phyloP scores from a whole-genome alignment of 208 protist species.

The Trypanosoma melophagium region DNA sequence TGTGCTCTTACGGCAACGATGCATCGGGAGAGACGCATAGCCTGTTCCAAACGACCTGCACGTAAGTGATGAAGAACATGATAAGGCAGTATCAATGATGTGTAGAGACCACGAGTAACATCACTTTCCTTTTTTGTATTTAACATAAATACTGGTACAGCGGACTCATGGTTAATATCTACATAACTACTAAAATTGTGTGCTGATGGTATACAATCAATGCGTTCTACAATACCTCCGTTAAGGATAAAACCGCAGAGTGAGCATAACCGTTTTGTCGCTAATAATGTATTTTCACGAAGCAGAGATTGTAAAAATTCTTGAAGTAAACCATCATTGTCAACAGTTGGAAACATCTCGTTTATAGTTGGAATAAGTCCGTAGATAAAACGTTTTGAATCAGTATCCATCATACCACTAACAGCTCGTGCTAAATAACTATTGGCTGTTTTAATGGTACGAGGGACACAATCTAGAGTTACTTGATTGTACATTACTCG shows the following conservation, averaged over 20 bases:
- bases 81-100: conserved; percentile 26
- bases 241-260: conserved; percentile 42
- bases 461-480: conserved; percentile 21
- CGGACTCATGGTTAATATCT: conserved; percentile 13
- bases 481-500: conserved; percentile 35
- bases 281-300: conserved; percentile 17
- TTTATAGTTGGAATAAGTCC: conserved; percentile 38
- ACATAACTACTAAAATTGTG: conserved; percentile 44
- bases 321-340: neutral
- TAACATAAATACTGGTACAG: conserved; percentile 9
- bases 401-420: conserved; percentile 36
- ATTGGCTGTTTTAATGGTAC: conserved; percentile 27
- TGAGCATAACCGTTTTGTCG: conserved; percentile 47
- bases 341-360: conserved; percentile 39
- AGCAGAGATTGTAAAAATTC: conserved; percentile 27
- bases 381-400: conserved; percentile 30
- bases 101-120: conserved; percentile 5
- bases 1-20: conserved; percentile 23
- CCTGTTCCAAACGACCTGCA: conserved; percentile 3
- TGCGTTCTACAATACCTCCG: conserved; percentile 32
- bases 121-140: conserved; percentile 1
- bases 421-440: conserved; percentile 43
- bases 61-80: conserved; percentile 19
- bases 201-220: conserved; percentile 32
- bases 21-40: conserved; percentile 15